A percentile compares a stretch with the other conserved stretches of the same genome.
phyloP scores from a whole-genome alignment of 1,284 basidiomycete species.

The Ustilago nuda region DNA sequence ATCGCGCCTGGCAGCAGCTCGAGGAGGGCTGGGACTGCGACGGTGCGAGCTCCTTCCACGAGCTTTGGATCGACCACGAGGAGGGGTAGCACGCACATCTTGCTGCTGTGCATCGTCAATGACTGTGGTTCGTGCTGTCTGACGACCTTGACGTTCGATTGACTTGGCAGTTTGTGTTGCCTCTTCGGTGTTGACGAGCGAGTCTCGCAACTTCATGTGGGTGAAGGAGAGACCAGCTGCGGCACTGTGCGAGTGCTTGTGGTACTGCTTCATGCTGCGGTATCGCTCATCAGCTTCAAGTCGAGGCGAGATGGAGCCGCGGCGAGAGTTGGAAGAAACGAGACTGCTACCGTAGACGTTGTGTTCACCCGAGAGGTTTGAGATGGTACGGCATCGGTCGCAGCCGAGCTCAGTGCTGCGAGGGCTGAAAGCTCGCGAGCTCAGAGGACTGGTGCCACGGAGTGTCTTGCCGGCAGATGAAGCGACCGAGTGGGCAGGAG shows the following conservation, averaged over 20 bases:
- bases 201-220: constrained; percentile 36
- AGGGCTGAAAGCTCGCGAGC: constrained; percentile 43
- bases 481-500: constrained; percentile 50
- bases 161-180: constrained; percentile 3
- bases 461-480: constrained; percentile 58
- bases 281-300: constrained; percentile 31
- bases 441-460: constrained; percentile 43
- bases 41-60: constrained; percentile 54
- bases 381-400: constrained; percentile 53
- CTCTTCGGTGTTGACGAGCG: constrained; percentile 12
- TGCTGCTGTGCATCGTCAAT: constrained; percentile 24
- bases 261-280: constrained; percentile 49
- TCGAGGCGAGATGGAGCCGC: constrained; percentile 30
- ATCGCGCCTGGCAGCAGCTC: constrained; percentile 50
- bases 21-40: constrained; percentile 55
- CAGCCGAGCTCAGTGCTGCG: constrained; percentile 42
- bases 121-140: constrained; percentile 8
- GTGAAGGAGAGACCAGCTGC: constrained; percentile 53
- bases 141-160: constrained; percentile 27
- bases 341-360: constrained; percentile 46
- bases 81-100: constrained; percentile 43
- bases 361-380: constrained; percentile 46
- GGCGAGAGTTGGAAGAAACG: constrained; percentile 35
- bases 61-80: constrained; percentile 56
- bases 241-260: constrained; percentile 60